Evolutionary conservation across 345 rosid species (phyloP).

Genomic region (Brassica incana): DNA sequence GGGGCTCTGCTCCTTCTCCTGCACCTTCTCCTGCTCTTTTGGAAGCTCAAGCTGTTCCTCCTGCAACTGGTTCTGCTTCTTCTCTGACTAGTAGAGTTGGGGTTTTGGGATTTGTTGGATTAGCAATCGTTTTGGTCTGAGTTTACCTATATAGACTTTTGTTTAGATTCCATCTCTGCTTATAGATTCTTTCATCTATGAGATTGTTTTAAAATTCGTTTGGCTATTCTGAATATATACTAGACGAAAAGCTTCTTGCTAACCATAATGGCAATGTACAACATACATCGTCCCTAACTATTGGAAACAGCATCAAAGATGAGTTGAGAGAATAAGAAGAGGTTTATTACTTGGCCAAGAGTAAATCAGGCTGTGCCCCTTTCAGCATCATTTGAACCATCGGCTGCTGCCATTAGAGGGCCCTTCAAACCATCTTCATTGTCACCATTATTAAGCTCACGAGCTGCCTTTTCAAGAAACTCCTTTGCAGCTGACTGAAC

Average conservation of each 20-base stretch:
- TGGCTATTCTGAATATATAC: constrained; percentile 9
- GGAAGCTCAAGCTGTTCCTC: constrained; percentile 31
- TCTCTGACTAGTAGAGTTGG: neutral
- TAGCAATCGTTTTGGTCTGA: constrained; percentile 17
- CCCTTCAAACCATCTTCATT: constrained; percentile 61
- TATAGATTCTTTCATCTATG: neutral
- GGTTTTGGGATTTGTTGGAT: constrained; percentile 26
- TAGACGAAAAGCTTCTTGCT: neutral
- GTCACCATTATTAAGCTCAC: constrained; percentile 67
- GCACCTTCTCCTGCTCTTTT: constrained; percentile 29
- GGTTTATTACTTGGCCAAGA: neutral
- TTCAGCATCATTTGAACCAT: constrained; percentile 48
- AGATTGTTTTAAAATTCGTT: neutral
- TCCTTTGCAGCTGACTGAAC: constrained; percentile 78
- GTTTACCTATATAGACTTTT: neutral
- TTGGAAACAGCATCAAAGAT: neutral
- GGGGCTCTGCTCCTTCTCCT: constrained; percentile 39
- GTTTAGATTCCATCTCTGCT: neutral
- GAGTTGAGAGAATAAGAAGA: constrained; percentile 1
- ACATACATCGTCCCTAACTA: constrained; percentile 5
- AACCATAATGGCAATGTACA: constrained; percentile 25
- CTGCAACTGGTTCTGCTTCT: constrained; percentile 25
- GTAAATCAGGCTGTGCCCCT: constrained; percentile 20
- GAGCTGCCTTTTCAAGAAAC: constrained; percentile 90
- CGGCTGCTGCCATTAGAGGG: constrained; percentile 51